phyloP scores from a whole-genome alignment of 2,329 filamentous ascomycete genomes.

The Ophiostoma pallidulum region DNA sequence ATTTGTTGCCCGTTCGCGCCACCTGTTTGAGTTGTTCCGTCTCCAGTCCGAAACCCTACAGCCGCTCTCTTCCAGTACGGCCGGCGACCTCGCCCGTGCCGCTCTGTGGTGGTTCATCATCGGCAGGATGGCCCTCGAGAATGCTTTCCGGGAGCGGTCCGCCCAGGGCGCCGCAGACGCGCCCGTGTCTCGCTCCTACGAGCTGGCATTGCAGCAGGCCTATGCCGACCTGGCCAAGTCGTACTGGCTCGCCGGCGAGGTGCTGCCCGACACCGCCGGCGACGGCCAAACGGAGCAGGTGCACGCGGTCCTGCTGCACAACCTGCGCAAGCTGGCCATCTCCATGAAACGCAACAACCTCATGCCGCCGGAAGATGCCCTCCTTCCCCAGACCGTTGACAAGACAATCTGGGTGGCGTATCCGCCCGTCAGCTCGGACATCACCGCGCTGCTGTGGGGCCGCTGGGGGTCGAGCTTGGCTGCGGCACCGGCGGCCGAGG shows the following conservation, averaged over 20 bases:
- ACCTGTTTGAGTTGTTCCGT: conserved; percentile 67
- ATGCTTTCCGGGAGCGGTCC: conserved; percentile 56
- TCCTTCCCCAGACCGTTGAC: conserved; percentile 69
- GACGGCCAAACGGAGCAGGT: conserved; percentile 43
- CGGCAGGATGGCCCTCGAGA: conserved; percentile 67
- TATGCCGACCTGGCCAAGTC: conserved; percentile 79
- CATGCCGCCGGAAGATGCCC: conserved; percentile 57
- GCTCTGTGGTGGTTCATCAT: conserved; percentile 85
- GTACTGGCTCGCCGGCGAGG: conserved; percentile 64
- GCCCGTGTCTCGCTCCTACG: conserved; percentile 32
- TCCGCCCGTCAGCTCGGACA: conserved; percentile 61
- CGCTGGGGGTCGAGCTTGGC: conserved; percentile 41
- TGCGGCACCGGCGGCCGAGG: conserved; percentile 36
- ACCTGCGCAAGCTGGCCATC: conserved; percentile 62
- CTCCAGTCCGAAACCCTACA: conserved; percentile 66
- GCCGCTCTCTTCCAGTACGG: conserved; percentile 52
- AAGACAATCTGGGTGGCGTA: conserved; percentile 76
- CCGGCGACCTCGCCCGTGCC: conserved; percentile 60
- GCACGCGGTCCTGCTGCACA: conserved; percentile 49
- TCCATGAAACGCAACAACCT: conserved; percentile 81
- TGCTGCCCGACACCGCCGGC: conserved; percentile 39
- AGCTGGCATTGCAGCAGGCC: conserved; percentile 59
- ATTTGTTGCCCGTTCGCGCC: conserved; percentile 61
- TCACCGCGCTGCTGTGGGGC: conserved; percentile 60
- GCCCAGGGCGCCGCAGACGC: conserved; percentile 36